Base-by-base conservation (phyloP, 352 stramenopile species). In the Globisporangium camurandrum region DNA sequence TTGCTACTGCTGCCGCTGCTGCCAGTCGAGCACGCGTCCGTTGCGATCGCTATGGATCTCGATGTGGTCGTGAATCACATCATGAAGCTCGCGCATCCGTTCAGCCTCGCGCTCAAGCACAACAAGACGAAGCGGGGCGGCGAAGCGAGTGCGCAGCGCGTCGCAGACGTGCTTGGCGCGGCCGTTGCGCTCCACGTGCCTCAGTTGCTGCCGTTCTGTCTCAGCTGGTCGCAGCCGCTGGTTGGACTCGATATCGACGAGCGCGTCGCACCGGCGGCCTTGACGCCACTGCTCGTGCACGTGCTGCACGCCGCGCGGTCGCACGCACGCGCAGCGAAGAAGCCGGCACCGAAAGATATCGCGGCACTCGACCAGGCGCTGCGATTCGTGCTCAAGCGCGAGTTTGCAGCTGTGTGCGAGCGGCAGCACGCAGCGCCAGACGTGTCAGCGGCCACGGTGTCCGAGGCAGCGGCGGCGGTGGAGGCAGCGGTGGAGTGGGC, bases 201-300 rank as follows among this genome's bases (percentile, higher is more conserved):
- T 24, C 43, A 40, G 9, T 46, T 88, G 36, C 56, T 90, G 12
- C 74, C 79, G 24, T 79, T 72, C 49, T 86, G 66, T 37, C 46
- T 88, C 14, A 62, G 64, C 36, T 93, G 79, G 82, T 79, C 76
- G 26, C 54, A 73, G 23, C 47, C 56, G 4, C 72, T 69, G 19
- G 71, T 81, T 7, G 67, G 81, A 39, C 76, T 75, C 45, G 55
- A 59, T n/a, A n/a, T n/a, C n/a, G n/a, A n/a, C n/a, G n/a, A n/a
- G n/a, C 30, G 30, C 30, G 9, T 12, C 2, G 30, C 9, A 12
- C 30, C 14, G 30, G 1, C 14, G 8, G 30, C 30, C 16, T 52
- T 87, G 36, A 84, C 77, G 14, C 52, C 51, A n/a, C 69, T 89
- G 39, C 51, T 88, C 9, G 74, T 93, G 34, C 61, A 71, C 1